Conservation (phyloP, 495 filamentous ascomycete species). For the Hypoxylon rickii region DNA sequence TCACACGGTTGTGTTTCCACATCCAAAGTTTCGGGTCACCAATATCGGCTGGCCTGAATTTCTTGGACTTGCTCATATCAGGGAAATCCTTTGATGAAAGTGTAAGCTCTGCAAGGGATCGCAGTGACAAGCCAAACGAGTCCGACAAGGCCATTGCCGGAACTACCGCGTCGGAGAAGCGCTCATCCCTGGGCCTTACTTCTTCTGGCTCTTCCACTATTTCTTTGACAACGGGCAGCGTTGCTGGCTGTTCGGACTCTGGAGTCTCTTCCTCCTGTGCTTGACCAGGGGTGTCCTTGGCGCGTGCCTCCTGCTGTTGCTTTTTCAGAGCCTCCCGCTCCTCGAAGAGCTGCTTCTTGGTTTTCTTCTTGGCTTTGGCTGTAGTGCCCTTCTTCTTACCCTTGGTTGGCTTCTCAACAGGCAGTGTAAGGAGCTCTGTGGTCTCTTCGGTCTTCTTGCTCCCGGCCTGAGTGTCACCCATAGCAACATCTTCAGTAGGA, state of each 20-base stretch:
- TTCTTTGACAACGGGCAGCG: conserved; percentile 16
- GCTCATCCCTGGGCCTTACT: conserved; percentile 26
- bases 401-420: conserved; percentile 28
- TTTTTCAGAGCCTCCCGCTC: conserved; percentile 67
- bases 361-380: conserved; percentile 65
- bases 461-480: conserved; percentile 43
- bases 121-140: conserved; percentile 29
- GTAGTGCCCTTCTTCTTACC: conserved; percentile 48
- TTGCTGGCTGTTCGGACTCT: conserved; percentile 30
- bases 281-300: conserved; percentile 36
- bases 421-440: conserved; percentile 25
- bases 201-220: conserved; percentile 18
- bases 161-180: conserved; percentile 37
- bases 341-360: conserved; percentile 74
- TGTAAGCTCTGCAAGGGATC: conserved; percentile 30
- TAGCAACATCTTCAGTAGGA: conserved; percentile 44
- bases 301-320: conserved; percentile 48
- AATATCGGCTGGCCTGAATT: conserved; percentile 61
- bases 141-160: conserved; percentile 34
- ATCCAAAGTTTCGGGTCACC: conserved; percentile 77
- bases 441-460: conserved; percentile 44
- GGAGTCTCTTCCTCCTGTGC: conserved; percentile 37
- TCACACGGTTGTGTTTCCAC: conserved; percentile 89
- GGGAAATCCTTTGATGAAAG: conserved; percentile 76
- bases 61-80: conserved; percentile 78